Evolutionary conservation across 495 filamentous ascomycete species (phyloP), one percentile per base, ranked within the genome.

Genomic region (Xylaria bambusicola): DNA sequence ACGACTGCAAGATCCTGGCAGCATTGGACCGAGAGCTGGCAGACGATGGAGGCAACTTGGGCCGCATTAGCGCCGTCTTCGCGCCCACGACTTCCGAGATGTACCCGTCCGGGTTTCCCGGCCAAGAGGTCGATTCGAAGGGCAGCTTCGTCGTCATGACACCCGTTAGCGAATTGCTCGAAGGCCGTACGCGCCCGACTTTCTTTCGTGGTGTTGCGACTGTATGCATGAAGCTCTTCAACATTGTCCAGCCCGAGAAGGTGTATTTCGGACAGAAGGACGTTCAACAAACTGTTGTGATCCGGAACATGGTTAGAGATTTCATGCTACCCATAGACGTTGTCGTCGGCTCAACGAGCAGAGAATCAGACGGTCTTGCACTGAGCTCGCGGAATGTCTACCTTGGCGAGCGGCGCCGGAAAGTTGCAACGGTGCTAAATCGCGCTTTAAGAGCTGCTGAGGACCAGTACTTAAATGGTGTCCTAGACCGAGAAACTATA

Each of bases 181-280:
- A 98, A 74, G 94, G 94, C 13, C 81, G 82, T 6, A 89, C 86
- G 7, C 77, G 94, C n/a, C 94, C 94, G 3, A 93, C 95, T 13
- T 98, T 98, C 74, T 98, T 98, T 71, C 79, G 95, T 21, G 94
- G 94, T 5, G 94, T 98, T 23, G 93, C 94, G 24, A 98, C 95
- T 10, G 88, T 98, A 10, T 96, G 92, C 75, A 93, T 92, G 87
- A 98, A 98, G 80, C 76, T 98, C 21, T 94, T 98, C 75, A 98
- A 97, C 68, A 90, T 93, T 48, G 87, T 92, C 38, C 81, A 86
- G 63, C 91, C 94, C 2, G 90, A 96, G 41, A 84, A 84, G 42
- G 95, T 92, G 1, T 99, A 97, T 70, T 97, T 99, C 73, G 94
- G 94, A 1, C 95, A 98, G 75, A 98, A 99, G 76, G 94, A 99